Base-by-base conservation (phyloP, 352 stramenopile species). In the Phytophthora sp. region DNA sequence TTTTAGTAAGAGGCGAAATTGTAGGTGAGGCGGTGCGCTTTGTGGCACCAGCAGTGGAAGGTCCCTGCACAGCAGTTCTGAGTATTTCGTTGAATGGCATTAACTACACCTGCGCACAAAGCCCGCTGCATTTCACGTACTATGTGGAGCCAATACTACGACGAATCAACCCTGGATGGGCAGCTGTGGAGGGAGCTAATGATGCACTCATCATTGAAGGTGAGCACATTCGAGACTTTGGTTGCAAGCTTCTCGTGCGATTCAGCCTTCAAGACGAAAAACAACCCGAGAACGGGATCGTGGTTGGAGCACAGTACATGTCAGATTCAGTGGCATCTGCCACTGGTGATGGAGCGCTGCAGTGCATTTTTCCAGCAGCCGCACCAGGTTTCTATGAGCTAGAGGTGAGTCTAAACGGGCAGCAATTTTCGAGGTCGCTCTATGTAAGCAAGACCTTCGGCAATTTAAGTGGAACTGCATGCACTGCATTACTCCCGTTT, bases 21-120 rank as follows among this genome's bases (percentile, higher is more conserved):
- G 69, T 88, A 3, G 79, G 82, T 5, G 82, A 88, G 35, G 77
- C 82, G 0, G 79, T 92, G 18, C 60, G 64, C 2, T 92, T 92
- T 45, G 38, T 76, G 9, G 63, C 73, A 0, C 83, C 83, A 2
- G 10, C 65, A 11, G 82, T 90, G 6, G 58, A 52, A 3, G 54
- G 49, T 3, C 63, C 71, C 3, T 83, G 79, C 13, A 59, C 76
- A 0, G 83, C 79, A 1, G 73, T 79, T 26, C 38, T 92, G 24
- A 88, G 83, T 44, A 89, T 92, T 48, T 81, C 79, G 0, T 59
- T 92, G 30, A 89, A 92, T n/a, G 83, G 81, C 0, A 92, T 92
- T 37, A 84, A 89, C 60, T 91, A 89, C 57, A 92, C 79, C 6
- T 85, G 66, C 0, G 49, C 70, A 1, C 81, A 83, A 24, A 64